Base-by-base conservation (phyloP, 257 asterid genomes). In the Nicotiana attenuata region DNA sequence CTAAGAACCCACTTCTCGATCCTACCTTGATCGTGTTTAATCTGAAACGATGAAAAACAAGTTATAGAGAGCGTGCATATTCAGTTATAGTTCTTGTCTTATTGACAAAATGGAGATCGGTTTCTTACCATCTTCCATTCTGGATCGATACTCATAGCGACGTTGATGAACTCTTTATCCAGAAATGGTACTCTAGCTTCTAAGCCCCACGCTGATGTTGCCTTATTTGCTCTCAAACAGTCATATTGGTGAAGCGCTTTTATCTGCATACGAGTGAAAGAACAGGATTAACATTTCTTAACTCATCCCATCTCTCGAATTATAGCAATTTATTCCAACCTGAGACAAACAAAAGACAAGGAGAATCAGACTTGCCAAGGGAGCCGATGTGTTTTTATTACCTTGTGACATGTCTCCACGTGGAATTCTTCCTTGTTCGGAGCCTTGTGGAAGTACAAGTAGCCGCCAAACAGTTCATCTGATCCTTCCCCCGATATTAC, bases 401-500 rank as follows among this genome's bases (percentile, higher is more conserved):
- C 99, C 97, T 96, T 96, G 15, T 73, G 98, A 85, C 99, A 96
- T 78, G 93, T 94, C 83, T 96, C 98, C 0, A 84, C 88, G 77
- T 96, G 98, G 82, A 96, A 85, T 87, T 92, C 99, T 78, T 94
- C 99, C 88, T 94, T 92, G 91, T 91, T 94, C 29, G 93, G 68
- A 91, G 80, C 80, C 26, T 75, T 75, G 26, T 75, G 80, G 45
- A 75, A 75, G 8, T 96, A 96, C 66, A 93, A 88, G 88, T 96
- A 96, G 17, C 99, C 99, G 15, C 99, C 99, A 69, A 96, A 96
- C 59, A 96, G 84, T 92, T 96, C 99, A 33, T 96, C 99, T n/a
- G 99, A 84, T n/a, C 98, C 98, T 89, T 96, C 99, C 41, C 99
- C 99, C 3, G 99, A 94, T 45, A 96, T 76, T 19, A 96, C 99